Evolutionary conservation across 306 rosid genomes (phyloP).

Genomic region (Canavalia gladiata): DNA sequence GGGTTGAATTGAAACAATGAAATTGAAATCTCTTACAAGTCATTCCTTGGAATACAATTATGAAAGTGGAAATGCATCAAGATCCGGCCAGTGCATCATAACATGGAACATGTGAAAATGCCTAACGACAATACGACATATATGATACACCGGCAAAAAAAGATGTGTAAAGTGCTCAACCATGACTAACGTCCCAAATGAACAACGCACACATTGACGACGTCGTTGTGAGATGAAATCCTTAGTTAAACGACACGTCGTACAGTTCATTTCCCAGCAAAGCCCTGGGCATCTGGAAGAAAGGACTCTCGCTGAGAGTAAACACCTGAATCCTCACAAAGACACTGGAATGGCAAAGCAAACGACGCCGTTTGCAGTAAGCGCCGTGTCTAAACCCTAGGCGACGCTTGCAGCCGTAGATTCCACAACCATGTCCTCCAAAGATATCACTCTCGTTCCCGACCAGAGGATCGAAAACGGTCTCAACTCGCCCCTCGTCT

Average conservation of each 20-base stretch:
- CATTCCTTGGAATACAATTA: too few relatives aligned
- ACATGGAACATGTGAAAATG: too few relatives aligned
- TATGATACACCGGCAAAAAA: too few relatives aligned
- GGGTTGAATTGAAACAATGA: too few relatives aligned
- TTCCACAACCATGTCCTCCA: slow-evolving; percentile 68
- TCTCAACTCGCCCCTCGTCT: slow-evolving; percentile 69
- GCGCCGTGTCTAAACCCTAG: slow-evolving; percentile 39
- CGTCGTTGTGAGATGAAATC: neutral
- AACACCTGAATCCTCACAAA: too few relatives aligned
- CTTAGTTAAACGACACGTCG: slow-evolving; percentile 38
- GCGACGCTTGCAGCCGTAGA: neutral
- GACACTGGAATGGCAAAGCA: neutral
- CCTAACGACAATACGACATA: too few relatives aligned
- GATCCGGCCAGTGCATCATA: too few relatives aligned
- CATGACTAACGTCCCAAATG: too few relatives aligned
- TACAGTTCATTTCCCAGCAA: slow-evolving; percentile 25
- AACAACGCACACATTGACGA: neutral
- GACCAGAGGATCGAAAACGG: slow-evolving; percentile 70
- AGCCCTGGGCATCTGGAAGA: slow-evolving; percentile 32
- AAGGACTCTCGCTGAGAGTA: neutral
- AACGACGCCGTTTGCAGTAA: slow-evolving; percentile 47
- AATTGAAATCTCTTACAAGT: too few relatives aligned
- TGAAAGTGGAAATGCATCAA: too few relatives aligned
- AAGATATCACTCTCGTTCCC: slow-evolving; percentile 65
- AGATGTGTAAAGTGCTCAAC: too few relatives aligned